Evolutionary conservation across 345 rosid genomes (phyloP).

Genomic region (Rhodamnia argentea): DNA sequence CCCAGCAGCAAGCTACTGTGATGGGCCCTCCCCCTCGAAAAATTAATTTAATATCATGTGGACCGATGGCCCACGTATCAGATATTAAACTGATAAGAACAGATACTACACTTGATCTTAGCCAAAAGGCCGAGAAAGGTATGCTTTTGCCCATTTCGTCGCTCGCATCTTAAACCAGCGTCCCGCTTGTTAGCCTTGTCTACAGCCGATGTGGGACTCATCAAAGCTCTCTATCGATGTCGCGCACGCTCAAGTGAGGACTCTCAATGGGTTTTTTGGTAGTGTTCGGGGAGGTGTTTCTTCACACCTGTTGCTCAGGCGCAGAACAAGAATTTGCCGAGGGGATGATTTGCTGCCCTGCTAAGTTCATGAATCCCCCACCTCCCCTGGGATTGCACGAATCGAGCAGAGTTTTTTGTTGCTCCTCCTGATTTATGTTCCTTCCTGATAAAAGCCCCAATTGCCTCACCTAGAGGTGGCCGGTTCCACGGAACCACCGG

Average conservation of each 20-base stretch:
- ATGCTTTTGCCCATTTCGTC: fast-evolving
- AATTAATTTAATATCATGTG: constrained; percentile 33
- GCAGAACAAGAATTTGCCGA: neutral
- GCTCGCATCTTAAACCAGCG: neutral
- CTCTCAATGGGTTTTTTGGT: neutral
- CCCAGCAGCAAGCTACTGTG: neutral
- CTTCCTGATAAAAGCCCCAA: neutral
- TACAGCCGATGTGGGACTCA: neutral
- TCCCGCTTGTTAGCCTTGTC: neutral
- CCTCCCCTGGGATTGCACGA: neutral
- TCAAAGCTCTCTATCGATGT: neutral
- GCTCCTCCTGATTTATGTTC: neutral
- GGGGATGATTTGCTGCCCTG: neutral
- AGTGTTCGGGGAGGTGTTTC: neutral
- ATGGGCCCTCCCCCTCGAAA: constrained; percentile 2
- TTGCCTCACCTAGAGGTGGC: too few species aligned
- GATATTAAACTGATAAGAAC: constrained; percentile 57
- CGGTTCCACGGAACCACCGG: too few species aligned
- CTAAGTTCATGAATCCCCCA: neutral
- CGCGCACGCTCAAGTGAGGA: neutral
- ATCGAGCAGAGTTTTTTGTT: neutral
- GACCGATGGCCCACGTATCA: constrained; percentile 29
- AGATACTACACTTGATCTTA: constrained; percentile 62
- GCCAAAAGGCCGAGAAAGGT: constrained; percentile 69
- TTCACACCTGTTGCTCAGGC: neutral